Evolutionary conservation across 768 basidiomycete species (phyloP).

Genomic region (Mycena epipterygia): DNA sequence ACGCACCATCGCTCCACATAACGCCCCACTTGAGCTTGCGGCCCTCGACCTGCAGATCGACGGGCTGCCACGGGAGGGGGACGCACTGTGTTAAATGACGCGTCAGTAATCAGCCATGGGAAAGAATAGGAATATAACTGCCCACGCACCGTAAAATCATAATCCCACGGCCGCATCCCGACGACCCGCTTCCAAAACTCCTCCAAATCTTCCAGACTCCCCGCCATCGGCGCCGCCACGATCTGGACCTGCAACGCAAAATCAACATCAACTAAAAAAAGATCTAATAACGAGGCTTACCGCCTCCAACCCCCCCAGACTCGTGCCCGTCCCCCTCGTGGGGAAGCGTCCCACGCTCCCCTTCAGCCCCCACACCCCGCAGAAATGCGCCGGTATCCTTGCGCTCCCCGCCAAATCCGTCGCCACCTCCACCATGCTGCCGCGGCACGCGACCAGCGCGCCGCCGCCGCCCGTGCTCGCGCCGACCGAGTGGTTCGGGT

Average conservation of each 20-base stretch:
- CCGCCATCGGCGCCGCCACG: slow-evolving; percentile 72
- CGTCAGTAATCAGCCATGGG: slow-evolving; percentile 42
- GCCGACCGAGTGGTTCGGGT: slow-evolving; percentile 66
- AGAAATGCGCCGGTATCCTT: slow-evolving; percentile 80
- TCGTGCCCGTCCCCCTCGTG: slow-evolving; percentile 59
- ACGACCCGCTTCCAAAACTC: slow-evolving; percentile 77
- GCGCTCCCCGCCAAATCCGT: slow-evolving; percentile 83
- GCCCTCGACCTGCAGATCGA: slow-evolving; percentile 61
- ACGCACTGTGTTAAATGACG: slow-evolving; percentile 54
- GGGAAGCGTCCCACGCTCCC: slow-evolving; percentile 72
- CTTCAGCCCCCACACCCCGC: slow-evolving; percentile 77
- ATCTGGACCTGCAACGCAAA: slow-evolving; percentile 69
- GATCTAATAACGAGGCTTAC: too few relatives aligned
- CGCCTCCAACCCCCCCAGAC: slow-evolving; percentile 70
- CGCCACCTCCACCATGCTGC: slow-evolving; percentile 77
- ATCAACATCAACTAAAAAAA: too few relatives aligned
- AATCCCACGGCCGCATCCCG: slow-evolving; percentile 73
- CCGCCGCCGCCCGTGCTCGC: slow-evolving; percentile 80
- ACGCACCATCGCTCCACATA: slow-evolving; percentile 73
- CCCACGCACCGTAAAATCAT: slow-evolving; percentile 70
- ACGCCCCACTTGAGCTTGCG: slow-evolving; percentile 74
- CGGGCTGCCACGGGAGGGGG: slow-evolving; percentile 63
- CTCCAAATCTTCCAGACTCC: slow-evolving; percentile 71
- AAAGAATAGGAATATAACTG: slow-evolving; percentile 29
- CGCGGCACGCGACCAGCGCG: slow-evolving; percentile 75